Conservation (phyloP, 805 yeast genomes). For the Blastobotrys robertii region DNA sequence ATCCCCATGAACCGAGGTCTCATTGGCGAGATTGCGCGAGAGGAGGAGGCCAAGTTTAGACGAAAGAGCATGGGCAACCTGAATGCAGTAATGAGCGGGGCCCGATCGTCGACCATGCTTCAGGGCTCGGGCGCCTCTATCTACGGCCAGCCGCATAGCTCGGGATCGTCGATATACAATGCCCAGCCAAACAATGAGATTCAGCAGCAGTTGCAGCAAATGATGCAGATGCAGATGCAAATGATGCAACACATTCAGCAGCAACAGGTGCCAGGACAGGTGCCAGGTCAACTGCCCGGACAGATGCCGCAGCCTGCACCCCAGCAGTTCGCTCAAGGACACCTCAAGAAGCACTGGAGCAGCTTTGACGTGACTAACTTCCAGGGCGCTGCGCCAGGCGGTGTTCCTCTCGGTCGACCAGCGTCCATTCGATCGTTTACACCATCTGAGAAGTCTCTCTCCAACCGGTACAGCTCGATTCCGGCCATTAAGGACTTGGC, state of each 20-base stretch:
- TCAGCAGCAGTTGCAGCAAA: conserved; percentile 25
- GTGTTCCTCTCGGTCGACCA: conserved; percentile 7
- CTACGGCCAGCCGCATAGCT: not conserved
- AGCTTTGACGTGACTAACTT: conserved; percentile 10
- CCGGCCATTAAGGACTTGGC: conserved; percentile 3
- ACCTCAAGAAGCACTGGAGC: conserved; percentile 10
- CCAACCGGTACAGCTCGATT: not conserved
- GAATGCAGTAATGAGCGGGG: conserved; percentile 6
- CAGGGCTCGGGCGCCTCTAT: not conserved
- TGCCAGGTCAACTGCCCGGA: conserved; percentile 2
- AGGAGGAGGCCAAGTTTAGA: conserved; percentile 28
- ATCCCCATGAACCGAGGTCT: conserved; percentile 24
- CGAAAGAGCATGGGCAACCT: conserved; percentile 15
- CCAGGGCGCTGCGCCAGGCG: not conserved
- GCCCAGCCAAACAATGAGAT: conserved; percentile 13
- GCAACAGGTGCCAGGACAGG: not conserved
- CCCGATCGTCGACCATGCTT: conserved; percentile 9
- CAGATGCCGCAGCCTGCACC: conserved; percentile 3
- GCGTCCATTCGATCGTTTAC: conserved; percentile 16
- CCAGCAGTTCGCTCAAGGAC: conserved; percentile 1
- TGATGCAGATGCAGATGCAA: conserved; percentile 26
- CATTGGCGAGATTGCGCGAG: conserved; percentile 32
- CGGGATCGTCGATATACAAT: not conserved
- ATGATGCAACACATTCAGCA: conserved; percentile 19
- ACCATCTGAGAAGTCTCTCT: conserved; percentile 10